Percentiles rank a stretch among this genome's conserved stretches.
phyloP scores from a whole-genome alignment of 352 stramenopile species.

The Pythium vanterpoolii region DNA sequence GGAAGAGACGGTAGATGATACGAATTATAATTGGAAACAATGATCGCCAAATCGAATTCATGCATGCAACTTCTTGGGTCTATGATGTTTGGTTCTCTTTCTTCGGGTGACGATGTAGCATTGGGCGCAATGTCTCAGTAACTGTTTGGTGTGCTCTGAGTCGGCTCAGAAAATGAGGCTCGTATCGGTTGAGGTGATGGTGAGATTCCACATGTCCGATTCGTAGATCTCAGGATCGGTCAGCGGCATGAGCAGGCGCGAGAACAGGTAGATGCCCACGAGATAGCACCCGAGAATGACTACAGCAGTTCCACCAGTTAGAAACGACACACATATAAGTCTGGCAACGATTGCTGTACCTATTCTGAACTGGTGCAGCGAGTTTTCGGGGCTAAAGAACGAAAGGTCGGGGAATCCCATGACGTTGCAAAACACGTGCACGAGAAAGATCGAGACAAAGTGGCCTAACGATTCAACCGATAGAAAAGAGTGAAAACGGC shows the following conservation, averaged over 20 bases:
- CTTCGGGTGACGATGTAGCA: not conserved
- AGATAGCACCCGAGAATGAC: constrained; percentile 80
- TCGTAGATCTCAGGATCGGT: constrained; percentile 80
- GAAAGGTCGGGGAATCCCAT: constrained; percentile 92
- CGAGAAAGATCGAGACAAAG: constrained; percentile 85
- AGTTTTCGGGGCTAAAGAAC: constrained; percentile 78
- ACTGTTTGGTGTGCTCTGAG: not conserved
- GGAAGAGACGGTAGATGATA: not conserved
- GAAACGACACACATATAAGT: no score
- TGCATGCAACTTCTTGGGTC: not conserved
- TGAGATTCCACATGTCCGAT: constrained; percentile 80
- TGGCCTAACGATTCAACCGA: constrained; percentile 39
- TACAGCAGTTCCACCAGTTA: constrained; percentile 23
- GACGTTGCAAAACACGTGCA: constrained; percentile 95
- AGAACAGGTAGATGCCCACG: constrained; percentile 82
- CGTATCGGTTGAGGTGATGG: constrained; percentile 29
- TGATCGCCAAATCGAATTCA: not conserved
- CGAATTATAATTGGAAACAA: not conserved
- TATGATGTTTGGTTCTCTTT: constrained; percentile 1
- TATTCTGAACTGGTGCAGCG: constrained; percentile 74
- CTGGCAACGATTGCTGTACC: constrained; percentile 26
- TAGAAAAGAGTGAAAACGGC: not conserved
- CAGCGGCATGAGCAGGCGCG: constrained; percentile 63
- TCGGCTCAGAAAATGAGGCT: constrained; percentile 22
- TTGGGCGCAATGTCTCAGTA: not conserved